Evolutionary conservation across 208 protist genomes (phyloP), one percentile per base, ranked within the genome.

Genomic region (Acanthamoeba lenticulata): DNA sequence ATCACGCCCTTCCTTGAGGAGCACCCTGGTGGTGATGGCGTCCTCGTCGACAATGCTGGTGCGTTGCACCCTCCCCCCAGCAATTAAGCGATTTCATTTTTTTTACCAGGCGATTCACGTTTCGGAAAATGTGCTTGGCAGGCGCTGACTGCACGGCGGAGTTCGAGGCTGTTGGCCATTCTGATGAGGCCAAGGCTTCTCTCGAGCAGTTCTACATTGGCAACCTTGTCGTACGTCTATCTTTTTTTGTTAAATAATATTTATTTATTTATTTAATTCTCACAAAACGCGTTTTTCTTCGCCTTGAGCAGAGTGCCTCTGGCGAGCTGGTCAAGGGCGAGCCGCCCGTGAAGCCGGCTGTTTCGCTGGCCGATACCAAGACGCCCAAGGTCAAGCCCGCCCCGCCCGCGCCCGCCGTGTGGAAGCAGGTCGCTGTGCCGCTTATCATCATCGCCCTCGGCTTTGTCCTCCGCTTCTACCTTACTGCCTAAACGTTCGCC

Each of bases 1-100:
- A 97, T 99, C 29, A 98, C 98, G 7, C 92, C 96, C 32, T 99
- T 97, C 94, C 95, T 98, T 40, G 93, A 97, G 81, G 94, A 98
- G 86, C 98, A 99, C 94, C 98, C 98, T 38, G 98, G 98, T 90
- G 98, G 98, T 34, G 74, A 90, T 74, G 95, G 95, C 1, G 91
- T 96, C 55, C 83, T 96, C 19, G 44, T 96, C 40, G 57, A 90
- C 29, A 57, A 90, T 44, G 81, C 81, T 21, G 81, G 81, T 90
- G 49, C 19, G 29, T 83, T 47, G 5, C 32, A 29, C 21, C 72
- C 9, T 47, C 38, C 0, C 34, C 17, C 7, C 29, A 21, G 21
- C 11, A 60, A 60, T 60, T 60, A 60, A 60, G 21, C 52, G 5
- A 36, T 72, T 83, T 83, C 2, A 47, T 17, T 83, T 49, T 49